phyloP scores from a whole-genome alignment of 2,329 filamentous ascomycete species.

The Pezizomycotina sp. region DNA sequence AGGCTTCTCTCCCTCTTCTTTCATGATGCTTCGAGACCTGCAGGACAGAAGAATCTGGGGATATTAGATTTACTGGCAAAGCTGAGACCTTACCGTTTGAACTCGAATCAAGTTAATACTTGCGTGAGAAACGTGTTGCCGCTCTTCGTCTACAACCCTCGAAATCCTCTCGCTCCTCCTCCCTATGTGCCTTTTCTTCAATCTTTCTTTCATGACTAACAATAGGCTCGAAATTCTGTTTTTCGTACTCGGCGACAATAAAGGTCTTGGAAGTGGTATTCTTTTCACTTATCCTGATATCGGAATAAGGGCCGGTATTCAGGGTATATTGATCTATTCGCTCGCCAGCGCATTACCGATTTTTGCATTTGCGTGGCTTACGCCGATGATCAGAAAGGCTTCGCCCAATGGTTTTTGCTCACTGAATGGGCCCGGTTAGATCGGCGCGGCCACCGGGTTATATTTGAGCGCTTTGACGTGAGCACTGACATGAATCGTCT shows the following conservation, averaged over 20 bases:
- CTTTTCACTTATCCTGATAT: constrained; percentile 70
- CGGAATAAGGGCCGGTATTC: constrained; percentile 60
- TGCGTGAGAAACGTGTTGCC: constrained; percentile 96
- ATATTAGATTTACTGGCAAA: too few relatives aligned
- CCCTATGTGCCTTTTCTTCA: constrained; percentile 22
- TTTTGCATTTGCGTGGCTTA: constrained; percentile 55
- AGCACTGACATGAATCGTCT: constrained; percentile 15
- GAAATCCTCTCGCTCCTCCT: constrained; percentile 29
- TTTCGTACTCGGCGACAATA: too few relatives aligned
- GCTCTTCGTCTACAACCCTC: constrained; percentile 46
- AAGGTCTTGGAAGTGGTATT: constrained; percentile 69
- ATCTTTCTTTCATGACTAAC: constrained; percentile 31
- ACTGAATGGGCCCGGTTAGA: constrained; percentile 72
- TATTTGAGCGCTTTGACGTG: constrained; percentile 60
- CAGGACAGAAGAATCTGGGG: too few relatives aligned
- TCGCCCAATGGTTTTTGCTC: constrained; percentile 66
- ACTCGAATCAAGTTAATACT: constrained; percentile 99
- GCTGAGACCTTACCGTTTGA: constrained; percentile 91
- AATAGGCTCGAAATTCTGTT: constrained; percentile 24
- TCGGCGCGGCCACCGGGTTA: constrained; percentile 50
- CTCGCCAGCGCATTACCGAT: constrained; percentile 56
- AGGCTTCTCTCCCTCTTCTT: too few relatives aligned
- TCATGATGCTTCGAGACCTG: too few relatives aligned
- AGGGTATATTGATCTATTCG: constrained; percentile 62
- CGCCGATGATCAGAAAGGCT: constrained; percentile 60